Conservation (phyloP, 31 red algal species). For the Odonthalia washingtoniensis region DNA sequence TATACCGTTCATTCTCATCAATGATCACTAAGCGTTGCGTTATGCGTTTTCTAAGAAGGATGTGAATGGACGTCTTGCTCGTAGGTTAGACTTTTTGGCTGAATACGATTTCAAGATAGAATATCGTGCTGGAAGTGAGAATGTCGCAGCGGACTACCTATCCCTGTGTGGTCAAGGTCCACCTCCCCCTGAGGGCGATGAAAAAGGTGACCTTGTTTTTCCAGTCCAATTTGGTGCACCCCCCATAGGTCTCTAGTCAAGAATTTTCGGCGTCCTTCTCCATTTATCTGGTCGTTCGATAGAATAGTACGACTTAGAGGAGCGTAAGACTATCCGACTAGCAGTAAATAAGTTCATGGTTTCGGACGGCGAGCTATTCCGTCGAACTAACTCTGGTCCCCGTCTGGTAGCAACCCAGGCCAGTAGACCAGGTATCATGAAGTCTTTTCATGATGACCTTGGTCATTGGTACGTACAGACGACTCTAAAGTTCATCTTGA, state of each 20-base stretch:
- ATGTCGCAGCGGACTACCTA: slow-evolving; percentile 15
- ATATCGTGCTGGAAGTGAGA: too few species aligned
- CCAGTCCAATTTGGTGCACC: not conserved
- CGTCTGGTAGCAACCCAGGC: too few species aligned
- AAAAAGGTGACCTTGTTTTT: not conserved
- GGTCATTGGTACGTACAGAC: slow-evolving; percentile 24
- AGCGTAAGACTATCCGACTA: not conserved
- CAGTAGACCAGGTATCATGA: too few species aligned
- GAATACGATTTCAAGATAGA: too few species aligned
- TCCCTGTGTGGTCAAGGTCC: not conserved
- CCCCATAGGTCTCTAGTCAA: not conserved
- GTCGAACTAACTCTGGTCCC: not conserved
- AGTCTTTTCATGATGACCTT: slow-evolving; percentile 21
- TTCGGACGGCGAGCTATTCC: not conserved
- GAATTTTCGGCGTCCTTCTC: not conserved
- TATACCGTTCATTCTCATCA: not conserved
- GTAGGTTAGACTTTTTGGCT: too few species aligned
- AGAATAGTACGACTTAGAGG: too few species aligned
- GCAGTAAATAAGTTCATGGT: not conserved
- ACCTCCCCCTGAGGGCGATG: not conserved
- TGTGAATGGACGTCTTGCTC: too few species aligned
- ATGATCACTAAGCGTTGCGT: slow-evolving; percentile 1
- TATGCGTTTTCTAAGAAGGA: too few species aligned
- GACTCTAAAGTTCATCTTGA: not conserved
- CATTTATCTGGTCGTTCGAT: too few species aligned